These are phyloP conservation scores for Pistacia integerrima DNA, from an alignment of 345 rosid genomes.

Conservation along the genomic window DNA sequence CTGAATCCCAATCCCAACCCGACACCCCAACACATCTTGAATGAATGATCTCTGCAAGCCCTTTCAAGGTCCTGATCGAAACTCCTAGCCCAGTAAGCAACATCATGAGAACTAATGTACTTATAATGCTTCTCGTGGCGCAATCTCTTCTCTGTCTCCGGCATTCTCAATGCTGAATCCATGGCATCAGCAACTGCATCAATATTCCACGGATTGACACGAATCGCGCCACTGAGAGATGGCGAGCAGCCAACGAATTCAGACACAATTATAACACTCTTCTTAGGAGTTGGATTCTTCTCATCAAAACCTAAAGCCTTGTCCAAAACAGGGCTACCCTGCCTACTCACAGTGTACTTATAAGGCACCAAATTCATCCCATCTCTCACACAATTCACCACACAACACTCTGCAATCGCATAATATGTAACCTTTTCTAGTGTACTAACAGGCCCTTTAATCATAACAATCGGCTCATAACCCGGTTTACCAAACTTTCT, in stretches of 20 bases:
- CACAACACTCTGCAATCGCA: slow-evolving; percentile 70
- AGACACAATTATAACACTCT: slow-evolving; percentile 73
- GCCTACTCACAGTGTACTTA: slow-evolving; percentile 71
- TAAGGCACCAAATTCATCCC: slow-evolving; percentile 93
- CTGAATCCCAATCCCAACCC: slow-evolving; percentile 76
- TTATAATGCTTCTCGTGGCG: slow-evolving; percentile 85
- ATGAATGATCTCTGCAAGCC: slow-evolving; percentile 70
- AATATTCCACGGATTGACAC: slow-evolving; percentile 86
- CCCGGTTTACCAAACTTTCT: slow-evolving; percentile 49
- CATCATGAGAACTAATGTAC: slow-evolving; percentile 81
- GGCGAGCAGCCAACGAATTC: slow-evolving; percentile 94
- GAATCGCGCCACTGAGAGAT: slow-evolving; percentile 81
- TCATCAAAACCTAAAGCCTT: slow-evolving; percentile 50
- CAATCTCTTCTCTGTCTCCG: slow-evolving; percentile 54
- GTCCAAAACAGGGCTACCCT: slow-evolving; percentile 66
- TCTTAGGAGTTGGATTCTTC: slow-evolving; percentile 32
- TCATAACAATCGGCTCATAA: slow-evolving; percentile 63
- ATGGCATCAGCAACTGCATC: slow-evolving; percentile 66
- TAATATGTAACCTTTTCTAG: slow-evolving; percentile 69
- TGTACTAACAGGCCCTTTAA: slow-evolving; percentile 54
- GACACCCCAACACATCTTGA: slow-evolving; percentile 73
- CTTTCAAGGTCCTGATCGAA: slow-evolving; percentile 73
- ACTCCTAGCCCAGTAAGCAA: slow-evolving; percentile 79
- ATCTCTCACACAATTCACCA: slow-evolving; percentile 81
- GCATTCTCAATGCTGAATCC: slow-evolving; percentile 48